Conservation (phyloP, 169 alveolate species). For the Babesia divergens region DNA sequence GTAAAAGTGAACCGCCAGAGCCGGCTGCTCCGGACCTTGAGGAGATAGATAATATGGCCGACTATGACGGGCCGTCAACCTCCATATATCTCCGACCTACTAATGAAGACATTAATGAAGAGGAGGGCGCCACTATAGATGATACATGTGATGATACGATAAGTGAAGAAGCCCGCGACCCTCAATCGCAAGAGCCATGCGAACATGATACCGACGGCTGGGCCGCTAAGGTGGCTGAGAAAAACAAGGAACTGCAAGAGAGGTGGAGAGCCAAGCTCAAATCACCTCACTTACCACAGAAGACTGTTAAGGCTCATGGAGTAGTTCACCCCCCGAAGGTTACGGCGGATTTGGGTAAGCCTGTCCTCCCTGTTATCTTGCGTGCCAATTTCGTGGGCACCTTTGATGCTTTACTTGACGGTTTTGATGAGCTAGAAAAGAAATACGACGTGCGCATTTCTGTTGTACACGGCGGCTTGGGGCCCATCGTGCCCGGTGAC, state of each 20-base stretch:
- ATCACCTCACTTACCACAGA: slow-evolving; percentile 28
- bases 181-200: too few relatives aligned
- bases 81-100: slow-evolving; percentile 32
- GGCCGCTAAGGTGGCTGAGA: slow-evolving; percentile 58
- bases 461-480: slow-evolving; percentile 85
- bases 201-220: slow-evolving; percentile 70
- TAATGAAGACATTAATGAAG: background rate
- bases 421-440: slow-evolving; percentile 69
- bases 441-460: slow-evolving; percentile 72
- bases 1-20: background rate
- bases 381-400: slow-evolving; percentile 77
- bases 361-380: slow-evolving; percentile 68
- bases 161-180: too few relatives aligned
- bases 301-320: slow-evolving; percentile 39
- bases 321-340: slow-evolving; percentile 42
- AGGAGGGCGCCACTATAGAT: background rate
- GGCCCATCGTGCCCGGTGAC: slow-evolving; percentile 81
- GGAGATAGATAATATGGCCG: background rate
- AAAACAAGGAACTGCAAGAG: slow-evolving; percentile 68
- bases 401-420: slow-evolving; percentile 78
- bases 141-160: too few relatives aligned
- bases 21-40: background rate
- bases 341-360: slow-evolving; percentile 62
- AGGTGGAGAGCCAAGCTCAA: slow-evolving; percentile 67
- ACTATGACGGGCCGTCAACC: background rate